Base-by-base conservation (phyloP, 768 basidiomycete genomes). In the Suillus brevipes region DNA sequence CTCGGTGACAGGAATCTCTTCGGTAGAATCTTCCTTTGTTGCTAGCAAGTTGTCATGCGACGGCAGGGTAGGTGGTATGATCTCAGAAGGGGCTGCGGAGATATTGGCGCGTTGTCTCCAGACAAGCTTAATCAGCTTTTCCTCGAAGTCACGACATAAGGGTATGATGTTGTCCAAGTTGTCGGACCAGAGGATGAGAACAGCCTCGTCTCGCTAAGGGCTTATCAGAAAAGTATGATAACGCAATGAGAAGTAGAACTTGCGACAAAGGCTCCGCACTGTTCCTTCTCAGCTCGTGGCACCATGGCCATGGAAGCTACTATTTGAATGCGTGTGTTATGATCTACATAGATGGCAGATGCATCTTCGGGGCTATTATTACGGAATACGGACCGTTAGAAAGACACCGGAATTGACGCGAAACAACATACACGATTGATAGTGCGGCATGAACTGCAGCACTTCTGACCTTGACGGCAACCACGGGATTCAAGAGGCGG, bases 181-280 rank as follows among this genome's bases (percentile, higher is more conserved):
- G 77, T 95, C 92, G 1, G 91, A 87, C 94, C 94, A 96, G 23
- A 91, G 86, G 28, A 95, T 83, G 34, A 96, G 81, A 50, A 93
- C 90, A 28, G 87, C 85, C 71, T 95, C 93, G 74, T 94, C 89
- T 34, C 94, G 88, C 92, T 92, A 70, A 25, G 55, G 40, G 62
- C 8, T 13, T 16, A 4, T 59, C 40, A 59, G 63, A 63, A 61
- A 38, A 60, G 16, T 12, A 28, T 52, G 25, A 43, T 40, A 60
- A 63, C 28, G 53, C 0, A 67, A 55, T 53, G 52, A 47, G n/a
- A 58, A 49, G 13, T 12, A n/a, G 34, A 37, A 82, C 85, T 71
- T 74, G 90, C 91, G 61, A 94, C 83, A 74, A 96, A 96, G 14
- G 94, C 94, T 23, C 89, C 94, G 59, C 90, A 94, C 71, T 95